A percentile compares a stretch with the other conserved stretches of the same genome.
Conservation (phyloP, 495 filamentous ascomycete genomes). For the Pseudoneurospora amorphoporcata region DNA sequence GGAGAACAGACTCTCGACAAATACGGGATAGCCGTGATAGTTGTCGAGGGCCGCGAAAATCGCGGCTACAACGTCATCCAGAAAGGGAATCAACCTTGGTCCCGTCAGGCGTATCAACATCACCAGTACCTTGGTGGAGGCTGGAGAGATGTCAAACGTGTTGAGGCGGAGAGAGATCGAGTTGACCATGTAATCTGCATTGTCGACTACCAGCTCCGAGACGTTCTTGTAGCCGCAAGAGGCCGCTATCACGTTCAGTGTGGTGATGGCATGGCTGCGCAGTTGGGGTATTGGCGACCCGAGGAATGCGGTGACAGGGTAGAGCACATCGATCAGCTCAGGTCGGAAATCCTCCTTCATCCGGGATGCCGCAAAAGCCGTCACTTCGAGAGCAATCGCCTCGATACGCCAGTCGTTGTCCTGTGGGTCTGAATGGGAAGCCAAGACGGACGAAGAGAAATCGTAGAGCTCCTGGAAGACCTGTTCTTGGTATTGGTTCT, state of each 20-base stretch:
- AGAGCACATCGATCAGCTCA: conserved; percentile 85
- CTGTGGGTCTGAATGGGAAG: conserved; percentile 35
- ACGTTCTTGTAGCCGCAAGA: conserved; percentile 67
- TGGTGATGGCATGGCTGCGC: conserved; percentile 72
- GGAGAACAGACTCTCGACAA: conserved; percentile 77
- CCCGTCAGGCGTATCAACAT: conserved; percentile 94
- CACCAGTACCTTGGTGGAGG: conserved; percentile 77
- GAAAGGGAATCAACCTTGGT: conserved; percentile 67
- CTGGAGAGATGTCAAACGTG: conserved; percentile 80
- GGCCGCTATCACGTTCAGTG: conserved; percentile 65
- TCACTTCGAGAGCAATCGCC: conserved; percentile 63
- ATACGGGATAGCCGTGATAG: conserved; percentile 83
- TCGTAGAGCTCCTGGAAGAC: conserved; percentile 74
- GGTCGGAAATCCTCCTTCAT: conserved; percentile 59
- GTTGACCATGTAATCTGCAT: conserved; percentile 95
- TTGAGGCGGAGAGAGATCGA: conserved; percentile 82
- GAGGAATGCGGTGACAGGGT: conserved; percentile 78
- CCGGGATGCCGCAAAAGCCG: conserved; percentile 61
- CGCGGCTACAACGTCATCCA: conserved; percentile 82
- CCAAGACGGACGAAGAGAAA: conserved; percentile 56
- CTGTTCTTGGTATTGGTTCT: conserved; percentile 35
- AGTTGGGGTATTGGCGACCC: conserved; percentile 59
- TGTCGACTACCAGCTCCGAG: conserved; percentile 74
- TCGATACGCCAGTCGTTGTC: conserved; percentile 56
- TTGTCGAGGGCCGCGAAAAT: conserved; percentile 86